Evolutionary conservation across 2,329 filamentous ascomycete species (phyloP), one percentile per base, ranked within the genome.

Genomic region (Immersiporthe knoxdaviesiana): DNA sequence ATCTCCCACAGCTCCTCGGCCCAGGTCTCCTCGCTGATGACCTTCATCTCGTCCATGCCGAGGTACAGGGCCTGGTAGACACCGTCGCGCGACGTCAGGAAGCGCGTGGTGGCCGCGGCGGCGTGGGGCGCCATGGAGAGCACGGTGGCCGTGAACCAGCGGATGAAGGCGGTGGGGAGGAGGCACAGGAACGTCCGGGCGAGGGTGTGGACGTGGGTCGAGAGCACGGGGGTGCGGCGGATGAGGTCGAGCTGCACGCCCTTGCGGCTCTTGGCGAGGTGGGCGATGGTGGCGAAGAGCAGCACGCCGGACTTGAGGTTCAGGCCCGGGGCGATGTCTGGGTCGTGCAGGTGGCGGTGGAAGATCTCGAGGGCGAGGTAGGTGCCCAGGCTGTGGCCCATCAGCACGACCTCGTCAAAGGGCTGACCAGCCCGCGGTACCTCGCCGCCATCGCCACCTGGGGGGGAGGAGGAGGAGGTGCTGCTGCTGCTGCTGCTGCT

Each of bases 321-420:
- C n/a, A 85, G 75, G 60, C 78, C 75, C n/a, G 80, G 78, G 1
- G 77, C 77, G 16, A 75, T 68, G 16, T 72, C 70, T 0, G 77
- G 75, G 52, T 79, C 73, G 50, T 81, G 80, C 47, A 83, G 79
- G 71, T 89, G 84, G 12, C 87, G 82, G 71, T 88, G 82, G 62
- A 92, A 85, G 39, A 92, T 79, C 76, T 94, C 91, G 72, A 93
- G 86, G 2, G 86, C 81, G 27, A 94, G 90, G 76, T 92, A 94
- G 12, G 88, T 82, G 32, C 92, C 92, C 1, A 94, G 90, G 0
- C 91, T 93, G 78, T 94, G 92, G 4, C 91, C 92, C 63, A 91
- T 85, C 21, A 94, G 79, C 10, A 93, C 83, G 24, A 93, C 85
- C 63, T 82, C 82, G 75, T 88, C 83, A 72, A 87, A 89, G 0